Evolutionary conservation across 139 green algal genomes (phyloP).

Genomic region (Yamagishiella unicocca): DNA sequence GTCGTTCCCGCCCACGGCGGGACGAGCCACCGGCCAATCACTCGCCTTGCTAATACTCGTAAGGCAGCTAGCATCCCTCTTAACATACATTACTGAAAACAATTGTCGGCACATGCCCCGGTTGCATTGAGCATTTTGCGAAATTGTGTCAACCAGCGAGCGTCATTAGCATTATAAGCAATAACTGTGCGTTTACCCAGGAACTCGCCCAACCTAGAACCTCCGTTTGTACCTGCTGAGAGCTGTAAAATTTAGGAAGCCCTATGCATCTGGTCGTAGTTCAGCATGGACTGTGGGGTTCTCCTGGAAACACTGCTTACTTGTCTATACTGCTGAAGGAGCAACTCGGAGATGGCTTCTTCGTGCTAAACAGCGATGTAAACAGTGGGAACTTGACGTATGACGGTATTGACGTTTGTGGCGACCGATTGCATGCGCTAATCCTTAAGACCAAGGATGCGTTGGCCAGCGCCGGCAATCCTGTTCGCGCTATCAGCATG

Average conservation of each 20-base stretch:
- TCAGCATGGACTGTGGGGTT: slow-evolving; percentile 32
- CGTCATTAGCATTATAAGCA: background rate
- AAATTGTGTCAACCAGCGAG: background rate
- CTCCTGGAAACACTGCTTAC: slow-evolving; percentile 2
- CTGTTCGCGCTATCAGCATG: slow-evolving; percentile 1
- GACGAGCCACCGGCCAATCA: too few species aligned
- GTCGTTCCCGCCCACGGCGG: too few species aligned
- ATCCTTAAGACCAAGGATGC: background rate
- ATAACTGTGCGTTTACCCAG: background rate
- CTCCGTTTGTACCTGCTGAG: background rate
- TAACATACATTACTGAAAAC: background rate
- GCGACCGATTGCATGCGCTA: slow-evolving; percentile 17
- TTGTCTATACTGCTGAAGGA: background rate
- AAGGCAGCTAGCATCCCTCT: too few species aligned
- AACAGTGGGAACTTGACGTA: slow-evolving; percentile 45
- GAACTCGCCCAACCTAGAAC: background rate
- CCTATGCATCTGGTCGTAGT: slow-evolving; percentile 24
- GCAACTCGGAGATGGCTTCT: background rate
- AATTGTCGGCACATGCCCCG: background rate
- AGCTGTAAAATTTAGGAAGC: background rate
- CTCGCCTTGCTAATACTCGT: too few species aligned
- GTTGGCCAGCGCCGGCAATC: background rate
- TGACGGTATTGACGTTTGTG: slow-evolving; percentile 53
- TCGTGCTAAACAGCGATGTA: slow-evolving; percentile 12
- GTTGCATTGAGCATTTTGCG: background rate